Evolutionary conservation across 805 yeast genomes (phyloP).

Genomic region (Cyberlindnera sargentensis): DNA sequence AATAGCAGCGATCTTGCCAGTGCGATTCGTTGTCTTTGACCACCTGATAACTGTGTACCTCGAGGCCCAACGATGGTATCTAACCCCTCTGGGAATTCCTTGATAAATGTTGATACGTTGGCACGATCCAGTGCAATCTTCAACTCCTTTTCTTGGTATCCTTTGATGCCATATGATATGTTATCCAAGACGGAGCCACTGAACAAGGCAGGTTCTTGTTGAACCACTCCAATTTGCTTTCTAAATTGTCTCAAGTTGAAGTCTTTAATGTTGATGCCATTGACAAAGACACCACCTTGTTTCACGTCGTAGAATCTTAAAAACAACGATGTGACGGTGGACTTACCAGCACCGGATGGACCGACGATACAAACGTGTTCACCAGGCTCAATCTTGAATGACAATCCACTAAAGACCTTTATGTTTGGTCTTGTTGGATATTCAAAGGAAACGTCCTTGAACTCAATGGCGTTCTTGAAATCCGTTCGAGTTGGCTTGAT

Average conservation of each 20-base stretch:
- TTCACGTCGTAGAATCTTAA: slow-evolving; percentile 79
- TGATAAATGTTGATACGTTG: slow-evolving; percentile 63
- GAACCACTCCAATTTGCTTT: slow-evolving; percentile 77
- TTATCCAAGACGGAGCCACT: slow-evolving; percentile 83
- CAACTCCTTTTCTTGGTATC: slow-evolving; percentile 53
- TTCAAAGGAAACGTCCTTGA: slow-evolving; percentile 56
- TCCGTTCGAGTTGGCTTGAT: slow-evolving; percentile 28
- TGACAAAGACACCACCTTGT: slow-evolving; percentile 56
- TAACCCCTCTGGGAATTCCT: slow-evolving; percentile 72
- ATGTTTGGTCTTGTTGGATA: slow-evolving; percentile 83
- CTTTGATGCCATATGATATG: slow-evolving; percentile 61
- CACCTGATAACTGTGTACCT: slow-evolving; percentile 87
- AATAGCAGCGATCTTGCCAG: slow-evolving; percentile 80
- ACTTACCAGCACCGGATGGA: slow-evolving; percentile 95
- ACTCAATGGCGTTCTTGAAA: slow-evolving; percentile 40
- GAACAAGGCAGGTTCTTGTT: slow-evolving; percentile 86
- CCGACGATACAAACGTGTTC: slow-evolving; percentile 93
- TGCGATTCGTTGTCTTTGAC: slow-evolving; percentile 91
- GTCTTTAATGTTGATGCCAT: slow-evolving; percentile 53
- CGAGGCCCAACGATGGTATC: slow-evolving; percentile 83
- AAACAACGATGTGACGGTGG: slow-evolving; percentile 75
- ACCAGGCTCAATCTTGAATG: slow-evolving; percentile 62
- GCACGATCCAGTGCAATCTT: slow-evolving; percentile 59
- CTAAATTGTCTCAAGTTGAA: slow-evolving; percentile 71
- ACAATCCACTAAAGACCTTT: slow-evolving; percentile 52